Conservation (phyloP, 83 land plant species). For the Thuja plicata region DNA sequence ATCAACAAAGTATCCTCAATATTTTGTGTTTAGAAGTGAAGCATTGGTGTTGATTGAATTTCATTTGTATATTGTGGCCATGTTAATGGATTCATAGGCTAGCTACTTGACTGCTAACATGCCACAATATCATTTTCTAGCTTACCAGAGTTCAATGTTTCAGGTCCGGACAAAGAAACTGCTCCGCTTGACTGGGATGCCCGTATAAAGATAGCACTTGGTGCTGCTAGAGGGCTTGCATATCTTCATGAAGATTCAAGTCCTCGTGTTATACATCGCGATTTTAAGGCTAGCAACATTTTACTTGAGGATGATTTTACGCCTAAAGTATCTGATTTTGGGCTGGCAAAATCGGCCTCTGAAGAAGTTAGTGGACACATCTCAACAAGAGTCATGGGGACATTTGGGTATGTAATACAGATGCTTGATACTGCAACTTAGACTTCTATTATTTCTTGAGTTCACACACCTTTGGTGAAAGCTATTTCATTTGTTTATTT, state of each 20-base stretch:
- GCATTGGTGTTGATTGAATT: neutral
- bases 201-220: slow-evolving; percentile 83
- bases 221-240: slow-evolving; percentile 84
- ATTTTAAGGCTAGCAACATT: slow-evolving; percentile 88
- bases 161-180: slow-evolving; percentile 61
- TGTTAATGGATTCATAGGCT: neutral
- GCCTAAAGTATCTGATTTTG: slow-evolving; percentile 90
- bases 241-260: slow-evolving; percentile 89
- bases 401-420: slow-evolving; percentile 68
- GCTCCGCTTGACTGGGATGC: slow-evolving; percentile 80
- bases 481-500: neutral
- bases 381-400: slow-evolving; percentile 92
- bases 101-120: neutral
- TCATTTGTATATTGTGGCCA: neutral
- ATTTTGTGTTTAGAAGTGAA: neutral
- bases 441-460: slow-evolving; percentile 3
- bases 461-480: neutral
- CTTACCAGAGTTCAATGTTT: slow-evolving; percentile 5
- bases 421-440: neutral
- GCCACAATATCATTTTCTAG: neutral
- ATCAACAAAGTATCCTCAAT: slow-evolving; percentile 1
- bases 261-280: slow-evolving; percentile 84
- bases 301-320: slow-evolving; percentile 82
- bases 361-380: slow-evolving; percentile 69
- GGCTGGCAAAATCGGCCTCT: slow-evolving; percentile 75